These are phyloP conservation scores for Asterionellopsis glacialis DNA, from an alignment of 108 stramenopile genomes.

Conservation along the genomic window DNA sequence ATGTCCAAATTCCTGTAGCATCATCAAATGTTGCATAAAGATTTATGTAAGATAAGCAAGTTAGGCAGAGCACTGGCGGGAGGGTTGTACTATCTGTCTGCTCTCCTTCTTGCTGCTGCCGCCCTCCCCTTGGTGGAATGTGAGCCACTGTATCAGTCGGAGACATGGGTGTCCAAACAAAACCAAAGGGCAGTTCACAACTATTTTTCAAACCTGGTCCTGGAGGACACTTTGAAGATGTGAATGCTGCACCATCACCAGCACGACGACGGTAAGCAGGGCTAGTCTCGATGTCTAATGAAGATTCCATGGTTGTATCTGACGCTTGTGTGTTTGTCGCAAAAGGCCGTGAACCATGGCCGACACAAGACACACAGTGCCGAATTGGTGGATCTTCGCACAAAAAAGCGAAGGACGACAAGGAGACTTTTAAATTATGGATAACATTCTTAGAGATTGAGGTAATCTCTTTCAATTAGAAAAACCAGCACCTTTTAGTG, in stretches of 20 bases:
- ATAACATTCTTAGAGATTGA: too few relatives aligned
- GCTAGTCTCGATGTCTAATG: not conserved
- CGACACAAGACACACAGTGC: not conserved
- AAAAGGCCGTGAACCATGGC: too few relatives aligned
- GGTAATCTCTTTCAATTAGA: too few relatives aligned
- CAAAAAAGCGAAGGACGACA: too few relatives aligned
- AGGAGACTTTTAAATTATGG: too few relatives aligned
- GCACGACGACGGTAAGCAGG: constrained; percentile 14
- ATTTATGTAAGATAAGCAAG: constrained; percentile 48
- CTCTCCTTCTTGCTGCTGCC: not conserved
- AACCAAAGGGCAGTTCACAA: constrained; percentile 53
- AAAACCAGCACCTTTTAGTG: too few relatives aligned
- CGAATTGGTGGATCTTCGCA: too few relatives aligned
- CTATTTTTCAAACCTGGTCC: constrained; percentile 31
- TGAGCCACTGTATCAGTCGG: not conserved
- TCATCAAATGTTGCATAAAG: constrained; percentile 25
- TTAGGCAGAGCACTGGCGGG: constrained; percentile 40
- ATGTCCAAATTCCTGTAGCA: constrained; percentile 30
- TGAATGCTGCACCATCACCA: constrained; percentile 35
- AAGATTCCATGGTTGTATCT: too few relatives aligned
- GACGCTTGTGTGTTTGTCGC: too few relatives aligned
- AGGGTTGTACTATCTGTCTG: not conserved
- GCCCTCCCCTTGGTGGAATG: not conserved
- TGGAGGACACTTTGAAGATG: constrained; percentile 33
- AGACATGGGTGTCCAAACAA: constrained; percentile 49